Conservation (phyloP, 2,329 filamentous ascomycete genomes). For the Phialocephala subalpina region DNA sequence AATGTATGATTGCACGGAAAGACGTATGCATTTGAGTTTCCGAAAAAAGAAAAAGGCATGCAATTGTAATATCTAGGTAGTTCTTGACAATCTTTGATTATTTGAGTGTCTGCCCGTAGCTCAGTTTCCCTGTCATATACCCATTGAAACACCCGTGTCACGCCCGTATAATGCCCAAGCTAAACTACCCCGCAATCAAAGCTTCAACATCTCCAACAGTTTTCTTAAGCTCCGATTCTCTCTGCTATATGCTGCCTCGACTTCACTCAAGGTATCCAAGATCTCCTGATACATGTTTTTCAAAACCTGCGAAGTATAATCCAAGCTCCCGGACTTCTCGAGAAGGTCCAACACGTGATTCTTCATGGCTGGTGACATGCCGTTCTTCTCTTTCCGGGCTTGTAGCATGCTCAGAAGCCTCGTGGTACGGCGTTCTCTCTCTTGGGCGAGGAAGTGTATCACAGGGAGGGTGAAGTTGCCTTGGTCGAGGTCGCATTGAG, state of each 20-base stretch:
- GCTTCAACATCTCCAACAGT: conserved; percentile 9
- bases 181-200: too few relatives aligned
- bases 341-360: background rate
- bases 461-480: conserved; percentile 18
- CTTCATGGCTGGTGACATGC: conserved; percentile 14
- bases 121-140: too few relatives aligned
- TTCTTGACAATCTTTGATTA: too few relatives aligned
- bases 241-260: conserved; percentile 1
- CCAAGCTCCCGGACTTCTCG: conserved; percentile 15
- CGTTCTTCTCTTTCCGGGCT: conserved; percentile 5
- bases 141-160: too few relatives aligned
- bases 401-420: conserved; percentile 15
- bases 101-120: too few relatives aligned
- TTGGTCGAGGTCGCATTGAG: conserved; percentile 21
- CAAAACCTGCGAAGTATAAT: conserved; percentile 11
- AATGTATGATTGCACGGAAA: too few relatives aligned
- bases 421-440: conserved; percentile 1
- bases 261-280: background rate
- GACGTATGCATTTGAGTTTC: too few relatives aligned
- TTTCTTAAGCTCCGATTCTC: conserved; percentile 15
- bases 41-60: too few relatives aligned
- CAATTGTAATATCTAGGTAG: too few relatives aligned
- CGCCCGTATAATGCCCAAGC: too few relatives aligned
- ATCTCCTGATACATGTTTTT: conserved; percentile 11
- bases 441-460: conserved; percentile 8